Evolutionary conservation across 2,329 filamentous ascomycete species (phyloP), one percentile per base, ranked within the genome.

Genomic region (Penicillium freii): DNA sequence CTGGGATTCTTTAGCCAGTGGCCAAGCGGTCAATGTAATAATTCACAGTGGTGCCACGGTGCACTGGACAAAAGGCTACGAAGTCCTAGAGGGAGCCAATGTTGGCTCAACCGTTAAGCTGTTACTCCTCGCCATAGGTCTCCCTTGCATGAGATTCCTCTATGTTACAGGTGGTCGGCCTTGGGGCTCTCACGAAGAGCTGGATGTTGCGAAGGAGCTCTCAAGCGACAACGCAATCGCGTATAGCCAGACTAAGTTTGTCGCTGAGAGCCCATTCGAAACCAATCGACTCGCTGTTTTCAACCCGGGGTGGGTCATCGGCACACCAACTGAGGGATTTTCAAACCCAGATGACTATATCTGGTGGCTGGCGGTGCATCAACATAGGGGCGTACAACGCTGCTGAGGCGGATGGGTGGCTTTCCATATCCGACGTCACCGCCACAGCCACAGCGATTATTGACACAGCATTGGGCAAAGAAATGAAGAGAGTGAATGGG

Each of bases 231-330:
- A 47, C 7, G 43, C 51, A 19, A 47, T 46, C 13, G 23, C 33
- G 4, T 54, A 54, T 27, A 44, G 42, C 19, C 43, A 54, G 19
- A 53, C 51, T 13, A 47, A 53, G 13, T 53, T 39, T 27, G 15
- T 53, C 13, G 44, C 43, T 17, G 51, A 53, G 10, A 15, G 25
- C n/a, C 43, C 33, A 33, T 45, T 5, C 10, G 5, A 13, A 21
- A 19, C 9, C 5, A 33, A 46, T 9, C 43, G 36, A 8, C 15
- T 46, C 7, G 43, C 17, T n/a, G 44, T 66, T 40, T 19, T 38
- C 3, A 38, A 38, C 34, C 34, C 5, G 4, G 31, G 31, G 15
- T 33, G 31, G 31, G 13, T 33, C 13, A 33, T 33, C 7, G 31
- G 31, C 3, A 33, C 31, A 33, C 31, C 31, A 15, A 33, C 31